A percentile compares a stretch with the other conserved stretches of the same genome.
Conservation (phyloP, 2,329 filamentous ascomycete species). For the Byssothecium circinans region DNA sequence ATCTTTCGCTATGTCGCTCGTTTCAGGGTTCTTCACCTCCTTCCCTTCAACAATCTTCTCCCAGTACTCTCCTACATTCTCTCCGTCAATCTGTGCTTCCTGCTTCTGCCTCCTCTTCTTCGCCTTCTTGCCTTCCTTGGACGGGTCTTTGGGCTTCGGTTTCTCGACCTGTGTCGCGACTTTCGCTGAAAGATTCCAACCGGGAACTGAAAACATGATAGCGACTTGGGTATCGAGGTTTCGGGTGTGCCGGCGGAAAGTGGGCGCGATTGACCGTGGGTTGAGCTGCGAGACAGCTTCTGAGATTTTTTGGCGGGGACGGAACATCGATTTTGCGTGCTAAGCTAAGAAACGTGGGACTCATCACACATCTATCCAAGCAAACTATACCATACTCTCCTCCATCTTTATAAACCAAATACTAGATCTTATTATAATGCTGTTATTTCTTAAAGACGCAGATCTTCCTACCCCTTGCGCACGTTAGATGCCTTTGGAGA, state of each 20-base stretch:
- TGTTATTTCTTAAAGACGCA: too few relatives aligned
- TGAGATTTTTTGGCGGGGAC: conserved; percentile 2
- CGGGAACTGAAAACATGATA: conserved; percentile 87
- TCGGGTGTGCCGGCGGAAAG: too few relatives aligned
- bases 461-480: too few relatives aligned
- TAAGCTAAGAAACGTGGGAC: neutral
- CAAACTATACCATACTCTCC: too few relatives aligned
- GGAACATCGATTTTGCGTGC: neutral
- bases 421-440: too few relatives aligned
- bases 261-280: neutral
- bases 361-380: too few relatives aligned
- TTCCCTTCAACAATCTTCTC: conserved; percentile 46
- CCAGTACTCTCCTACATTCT: conserved; percentile 52
- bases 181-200: conserved; percentile 80
- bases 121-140: conserved; percentile 55
- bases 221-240: neutral
- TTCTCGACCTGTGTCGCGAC: conserved; percentile 69
- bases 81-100: conserved; percentile 79
- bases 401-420: too few relatives aligned
- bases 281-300: neutral
- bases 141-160: conserved; percentile 37
- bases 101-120: conserved; percentile 61
- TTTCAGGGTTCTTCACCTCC: conserved; percentile 71
- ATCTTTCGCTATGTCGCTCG: conserved; percentile 61
- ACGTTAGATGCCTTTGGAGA: too few relatives aligned